Evolutionary conservation across 2,329 filamentous ascomycete genomes (phyloP).

Genomic region (Diatrype stigma): DNA sequence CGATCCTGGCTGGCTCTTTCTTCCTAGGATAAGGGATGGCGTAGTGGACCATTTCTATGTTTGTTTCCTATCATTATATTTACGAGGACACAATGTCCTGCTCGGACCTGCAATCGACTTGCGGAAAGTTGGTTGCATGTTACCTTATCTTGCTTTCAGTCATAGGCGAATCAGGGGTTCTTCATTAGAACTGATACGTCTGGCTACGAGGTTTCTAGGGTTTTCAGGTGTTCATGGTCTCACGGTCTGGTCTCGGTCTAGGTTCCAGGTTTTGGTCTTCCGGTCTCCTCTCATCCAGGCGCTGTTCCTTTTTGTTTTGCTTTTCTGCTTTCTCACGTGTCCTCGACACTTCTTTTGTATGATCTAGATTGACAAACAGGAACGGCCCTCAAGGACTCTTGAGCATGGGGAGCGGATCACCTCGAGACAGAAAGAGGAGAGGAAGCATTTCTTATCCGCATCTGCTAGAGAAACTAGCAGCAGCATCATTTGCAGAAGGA

Average conservation of each 20-base stretch:
- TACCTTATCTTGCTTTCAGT: neutral
- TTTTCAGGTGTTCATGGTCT: neutral
- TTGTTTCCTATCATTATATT: neutral
- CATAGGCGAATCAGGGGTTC: neutral
- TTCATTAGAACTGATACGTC: neutral
- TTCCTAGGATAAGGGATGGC: neutral
- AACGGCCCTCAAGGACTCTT: neutral
- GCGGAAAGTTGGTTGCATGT: neutral
- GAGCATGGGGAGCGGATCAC: neutral
- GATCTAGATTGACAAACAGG: neutral
- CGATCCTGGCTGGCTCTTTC: neutral
- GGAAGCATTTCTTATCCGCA: no score
- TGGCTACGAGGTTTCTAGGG: neutral
- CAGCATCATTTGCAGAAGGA: no score
- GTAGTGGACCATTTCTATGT: neutral
- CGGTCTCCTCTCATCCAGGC: neutral
- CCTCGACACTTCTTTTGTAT: neutral
- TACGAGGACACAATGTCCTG: neutral
- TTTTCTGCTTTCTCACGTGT: neutral
- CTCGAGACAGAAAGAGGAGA: neutral
- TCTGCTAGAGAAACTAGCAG: no score
- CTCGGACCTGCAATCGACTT: neutral
- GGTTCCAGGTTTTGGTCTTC: neutral
- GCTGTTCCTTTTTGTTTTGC: neutral
- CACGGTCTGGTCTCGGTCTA: neutral